phyloP scores from a whole-genome alignment of 1,139 yeast genomes.

The Magnusiomyces sp. region DNA sequence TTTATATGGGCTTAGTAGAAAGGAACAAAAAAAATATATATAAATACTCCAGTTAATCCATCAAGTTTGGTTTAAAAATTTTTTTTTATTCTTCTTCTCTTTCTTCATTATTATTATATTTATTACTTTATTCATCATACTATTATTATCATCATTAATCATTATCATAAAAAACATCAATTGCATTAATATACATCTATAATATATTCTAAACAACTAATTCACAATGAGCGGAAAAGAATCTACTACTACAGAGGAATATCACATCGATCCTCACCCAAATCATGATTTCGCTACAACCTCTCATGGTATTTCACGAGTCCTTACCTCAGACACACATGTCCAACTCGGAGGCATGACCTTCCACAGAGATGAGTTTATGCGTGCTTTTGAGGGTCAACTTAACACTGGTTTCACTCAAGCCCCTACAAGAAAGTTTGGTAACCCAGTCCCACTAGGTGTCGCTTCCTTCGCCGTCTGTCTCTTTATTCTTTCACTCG shows the following conservation, averaged over 20 bases:
- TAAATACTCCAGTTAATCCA: no score
- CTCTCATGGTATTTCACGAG: conserved; percentile 17
- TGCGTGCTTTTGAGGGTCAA: conserved; percentile 65
- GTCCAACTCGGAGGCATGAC: conserved; percentile 64
- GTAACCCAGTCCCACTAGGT: conserved; percentile 86
- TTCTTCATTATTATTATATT: no score
- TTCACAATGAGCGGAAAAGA: no score
- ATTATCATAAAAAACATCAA: no score
- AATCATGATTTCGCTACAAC: conserved; percentile 3
- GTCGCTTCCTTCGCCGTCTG: conserved; percentile 77
- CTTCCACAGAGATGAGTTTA: conserved; percentile 53
- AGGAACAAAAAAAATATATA: no score
- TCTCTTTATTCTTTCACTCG: conserved; percentile 67
- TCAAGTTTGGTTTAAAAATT: no score
- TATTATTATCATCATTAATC: no score
- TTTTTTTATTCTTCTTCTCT: no score
- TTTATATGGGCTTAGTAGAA: no score
- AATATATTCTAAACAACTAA: no score
- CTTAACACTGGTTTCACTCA: conserved; percentile 55
- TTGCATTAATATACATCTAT: no score
- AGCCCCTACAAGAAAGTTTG: conserved; percentile 64
- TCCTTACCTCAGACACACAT: conserved; percentile 34
- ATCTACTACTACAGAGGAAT: neutral
- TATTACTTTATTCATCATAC: no score
- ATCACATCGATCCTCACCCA: conserved; percentile 2